Percentiles rank a stretch among this genome's conserved stretches.
phyloP scores from a whole-genome alignment of 176 grass and related monocot genomes.

The Microstegium vimineum region DNA sequence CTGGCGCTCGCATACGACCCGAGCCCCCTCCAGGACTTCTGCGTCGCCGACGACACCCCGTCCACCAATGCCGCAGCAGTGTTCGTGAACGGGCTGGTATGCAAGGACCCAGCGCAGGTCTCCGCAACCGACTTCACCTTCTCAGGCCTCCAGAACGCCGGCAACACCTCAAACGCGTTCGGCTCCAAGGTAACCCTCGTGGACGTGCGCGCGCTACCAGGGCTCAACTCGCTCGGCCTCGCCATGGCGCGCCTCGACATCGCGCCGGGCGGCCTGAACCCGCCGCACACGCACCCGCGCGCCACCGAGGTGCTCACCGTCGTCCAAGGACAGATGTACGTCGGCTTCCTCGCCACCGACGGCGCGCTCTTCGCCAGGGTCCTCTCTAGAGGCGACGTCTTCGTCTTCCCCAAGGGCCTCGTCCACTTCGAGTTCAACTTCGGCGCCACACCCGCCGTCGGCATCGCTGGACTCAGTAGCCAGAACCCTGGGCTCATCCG shows the following conservation, averaged over 20 bases:
- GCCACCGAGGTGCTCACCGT: constrained; percentile 47
- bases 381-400: constrained; percentile 18
- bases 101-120: constrained; percentile 31
- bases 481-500: constrained; percentile 33
- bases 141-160: constrained; percentile 22
- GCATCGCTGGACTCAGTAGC: constrained; percentile 29
- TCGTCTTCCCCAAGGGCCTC: constrained; percentile 43
- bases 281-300: constrained; percentile 52
- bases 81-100: constrained; percentile 40
- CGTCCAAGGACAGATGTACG: constrained; percentile 37
- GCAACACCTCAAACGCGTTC: constrained; percentile 38
- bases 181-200: constrained; percentile 41
- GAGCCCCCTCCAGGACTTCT: constrained; percentile 46
- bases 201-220: background rate
- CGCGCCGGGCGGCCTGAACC: constrained; percentile 30
- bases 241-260: constrained; percentile 42
- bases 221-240: constrained; percentile 46
- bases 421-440: constrained; percentile 42
- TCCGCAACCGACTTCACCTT: constrained; percentile 14
- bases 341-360: constrained; percentile 32
- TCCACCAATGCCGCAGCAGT: constrained; percentile 9
- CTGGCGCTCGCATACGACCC: constrained; percentile 26
- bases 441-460: background rate
- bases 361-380: constrained; percentile 18
- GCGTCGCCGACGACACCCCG: constrained; percentile 34